Conservation (phyloP, 257 asterid species). For the Solanum raphanifolium region DNA sequence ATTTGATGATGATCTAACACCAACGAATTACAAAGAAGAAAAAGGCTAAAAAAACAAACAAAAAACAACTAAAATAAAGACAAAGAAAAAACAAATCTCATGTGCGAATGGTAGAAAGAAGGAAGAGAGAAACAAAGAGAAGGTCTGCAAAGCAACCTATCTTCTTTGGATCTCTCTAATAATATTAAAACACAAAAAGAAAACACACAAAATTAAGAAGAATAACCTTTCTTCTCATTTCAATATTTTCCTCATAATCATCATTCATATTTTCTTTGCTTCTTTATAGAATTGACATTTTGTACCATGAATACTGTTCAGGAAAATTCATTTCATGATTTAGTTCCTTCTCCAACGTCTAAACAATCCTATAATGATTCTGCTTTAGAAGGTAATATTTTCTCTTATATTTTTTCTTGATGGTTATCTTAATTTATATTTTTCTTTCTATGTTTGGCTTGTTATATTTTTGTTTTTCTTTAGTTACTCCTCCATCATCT, state of each 20-base stretch:
- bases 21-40: constrained; percentile 8
- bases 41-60: not conserved
- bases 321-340: constrained; percentile 32
- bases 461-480: not conserved
- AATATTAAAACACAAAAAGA: not conserved
- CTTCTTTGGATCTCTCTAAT: constrained; percentile 37
- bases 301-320: constrained; percentile 30
- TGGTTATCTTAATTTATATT: not conserved
- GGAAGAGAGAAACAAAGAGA: constrained; percentile 12
- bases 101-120: not conserved
- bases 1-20: constrained; percentile 13
- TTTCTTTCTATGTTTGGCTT: not conserved
- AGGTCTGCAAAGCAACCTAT: constrained; percentile 24
- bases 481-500: not conserved
- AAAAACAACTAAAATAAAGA: not conserved
- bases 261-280: not conserved
- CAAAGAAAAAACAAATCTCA: not conserved
- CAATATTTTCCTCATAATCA: not conserved
- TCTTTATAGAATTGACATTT: constrained; percentile 3
- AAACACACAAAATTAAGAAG: not conserved
- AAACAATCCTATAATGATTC: constrained; percentile 42
- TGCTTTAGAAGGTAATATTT: constrained; percentile 46
- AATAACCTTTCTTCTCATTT: constrained; percentile 10
- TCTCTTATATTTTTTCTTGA: not conserved
- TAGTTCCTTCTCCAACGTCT: constrained; percentile 14